These are phyloP conservation scores for Yamadazyma diddensiae DNA, from an alignment of 1,139 yeast species.

Conservation along the genomic window DNA sequence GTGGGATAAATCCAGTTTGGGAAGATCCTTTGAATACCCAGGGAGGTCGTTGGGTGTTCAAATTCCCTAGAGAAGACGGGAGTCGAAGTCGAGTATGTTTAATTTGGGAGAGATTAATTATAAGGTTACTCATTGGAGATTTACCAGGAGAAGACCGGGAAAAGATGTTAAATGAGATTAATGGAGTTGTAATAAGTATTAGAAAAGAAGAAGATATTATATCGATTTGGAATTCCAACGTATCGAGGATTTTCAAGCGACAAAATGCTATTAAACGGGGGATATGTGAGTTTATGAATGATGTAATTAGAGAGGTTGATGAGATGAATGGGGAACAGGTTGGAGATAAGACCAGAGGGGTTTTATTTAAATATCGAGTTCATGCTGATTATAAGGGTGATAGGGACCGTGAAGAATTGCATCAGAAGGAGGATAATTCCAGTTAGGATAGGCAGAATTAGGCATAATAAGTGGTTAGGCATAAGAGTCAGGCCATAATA, in stretches of 20 bases:
- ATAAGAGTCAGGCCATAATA: too few relatives aligned
- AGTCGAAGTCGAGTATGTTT: constrained; percentile 38
- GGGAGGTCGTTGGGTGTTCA: constrained; percentile 68
- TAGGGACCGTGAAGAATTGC: too few relatives aligned
- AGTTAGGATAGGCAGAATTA: too few relatives aligned
- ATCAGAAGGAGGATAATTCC: too few relatives aligned
- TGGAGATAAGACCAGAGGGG: constrained; percentile 42
- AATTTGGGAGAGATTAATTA: constrained; percentile 52
- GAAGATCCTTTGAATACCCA: constrained; percentile 62
- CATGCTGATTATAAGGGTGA: constrained; percentile 15
- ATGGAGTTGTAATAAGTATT: constrained; percentile 51
- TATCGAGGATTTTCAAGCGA: constrained; percentile 16
- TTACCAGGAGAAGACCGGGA: constrained; percentile 27
- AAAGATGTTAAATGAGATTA: constrained; percentile 43
- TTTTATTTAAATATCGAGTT: constrained; percentile 45
- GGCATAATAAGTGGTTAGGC: too few relatives aligned
- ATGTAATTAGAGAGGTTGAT: constrained; percentile 50
- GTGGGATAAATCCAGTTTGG: constrained; percentile 69
- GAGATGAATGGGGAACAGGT: constrained; percentile 32
- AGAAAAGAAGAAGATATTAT: constrained; percentile 51
- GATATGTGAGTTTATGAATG: constrained; percentile 46
- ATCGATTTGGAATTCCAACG: constrained; percentile 53
- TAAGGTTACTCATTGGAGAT: constrained; percentile 44
- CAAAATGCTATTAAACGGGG: constrained; percentile 46
- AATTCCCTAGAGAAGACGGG: constrained; percentile 28